Conservation (phyloP, 2,329 filamentous ascomycete genomes). For the Sporothrix euskadiensis region DNA sequence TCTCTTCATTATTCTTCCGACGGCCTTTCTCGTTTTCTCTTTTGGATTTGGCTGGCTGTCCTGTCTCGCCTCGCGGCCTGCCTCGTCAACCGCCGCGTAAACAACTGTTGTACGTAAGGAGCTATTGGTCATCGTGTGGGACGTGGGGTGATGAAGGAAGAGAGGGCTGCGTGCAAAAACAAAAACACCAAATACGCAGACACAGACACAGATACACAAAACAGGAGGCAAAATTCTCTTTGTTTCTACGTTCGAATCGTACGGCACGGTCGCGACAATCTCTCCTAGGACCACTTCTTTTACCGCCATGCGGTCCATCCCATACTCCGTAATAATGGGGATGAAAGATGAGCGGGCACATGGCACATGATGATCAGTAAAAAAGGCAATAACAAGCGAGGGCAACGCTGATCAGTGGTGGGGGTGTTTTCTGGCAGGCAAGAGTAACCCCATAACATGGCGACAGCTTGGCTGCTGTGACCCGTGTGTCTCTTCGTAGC, state of each 20-base stretch:
- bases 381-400: constrained; percentile 21
- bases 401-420: neutral
- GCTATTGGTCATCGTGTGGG: neutral
- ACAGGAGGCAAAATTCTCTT: neutral
- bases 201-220: neutral
- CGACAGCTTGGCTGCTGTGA: neutral
- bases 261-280: neutral
- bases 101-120: neutral
- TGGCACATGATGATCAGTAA: neutral
- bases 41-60: neutral
- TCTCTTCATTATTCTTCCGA: neutral
- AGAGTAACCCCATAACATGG: neutral
- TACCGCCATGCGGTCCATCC: neutral
- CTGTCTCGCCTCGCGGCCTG: neutral
- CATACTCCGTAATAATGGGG: no score
- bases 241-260: no score
- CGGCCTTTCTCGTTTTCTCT: neutral
- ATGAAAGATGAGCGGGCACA: neutral
- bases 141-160: neutral
- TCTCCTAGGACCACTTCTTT: neutral
- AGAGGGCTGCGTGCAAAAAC: neutral
- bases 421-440: neutral
- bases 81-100: neutral
- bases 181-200: neutral
- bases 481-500: no score